Percentiles rank a stretch among this genome's conserved stretches.
Evolutionary conservation across 1,284 basidiomycete genomes (phyloP).

Genomic region (Farysia itapuensis): DNA sequence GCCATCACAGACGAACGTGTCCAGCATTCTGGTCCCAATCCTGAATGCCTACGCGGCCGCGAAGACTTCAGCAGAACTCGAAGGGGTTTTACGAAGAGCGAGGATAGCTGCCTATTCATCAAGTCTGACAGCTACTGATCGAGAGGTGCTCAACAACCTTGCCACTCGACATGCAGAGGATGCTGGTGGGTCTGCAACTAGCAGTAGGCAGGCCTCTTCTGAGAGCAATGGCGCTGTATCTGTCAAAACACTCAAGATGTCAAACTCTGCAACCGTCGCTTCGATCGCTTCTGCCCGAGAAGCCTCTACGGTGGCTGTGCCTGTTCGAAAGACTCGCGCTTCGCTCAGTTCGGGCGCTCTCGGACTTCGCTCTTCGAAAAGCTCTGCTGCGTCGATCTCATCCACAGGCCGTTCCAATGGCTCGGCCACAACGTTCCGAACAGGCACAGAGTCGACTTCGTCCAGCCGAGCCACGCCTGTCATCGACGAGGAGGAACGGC

Average conservation of each 20-base stretch:
- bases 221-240: neutral
- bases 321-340: constrained; percentile 22
- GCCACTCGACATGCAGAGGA: constrained; percentile 16
- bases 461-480: constrained; percentile 23
- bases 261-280: constrained; percentile 3
- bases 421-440: constrained; percentile 1
- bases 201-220: neutral
- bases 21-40: constrained; percentile 39
- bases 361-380: constrained; percentile 6
- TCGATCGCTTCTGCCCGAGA: constrained; percentile 2
- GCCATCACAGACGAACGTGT: constrained; percentile 14
- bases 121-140: constrained; percentile 36
- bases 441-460: constrained; percentile 2
- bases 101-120: constrained; percentile 46
- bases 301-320: constrained; percentile 9
- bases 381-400: constrained; percentile 4
- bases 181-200: constrained; percentile 1
- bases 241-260: constrained; percentile 2
- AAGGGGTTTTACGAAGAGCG: constrained; percentile 45
- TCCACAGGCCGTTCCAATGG: neutral
- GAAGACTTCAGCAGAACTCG: constrained; percentile 52
- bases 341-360: constrained; percentile 14
- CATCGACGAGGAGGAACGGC: constrained; percentile 75
- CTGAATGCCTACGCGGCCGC: constrained; percentile 52
- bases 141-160: constrained; percentile 45